phyloP scores from a whole-genome alignment of 345 rosid genomes.

The Melaleuca quinquenervia region DNA sequence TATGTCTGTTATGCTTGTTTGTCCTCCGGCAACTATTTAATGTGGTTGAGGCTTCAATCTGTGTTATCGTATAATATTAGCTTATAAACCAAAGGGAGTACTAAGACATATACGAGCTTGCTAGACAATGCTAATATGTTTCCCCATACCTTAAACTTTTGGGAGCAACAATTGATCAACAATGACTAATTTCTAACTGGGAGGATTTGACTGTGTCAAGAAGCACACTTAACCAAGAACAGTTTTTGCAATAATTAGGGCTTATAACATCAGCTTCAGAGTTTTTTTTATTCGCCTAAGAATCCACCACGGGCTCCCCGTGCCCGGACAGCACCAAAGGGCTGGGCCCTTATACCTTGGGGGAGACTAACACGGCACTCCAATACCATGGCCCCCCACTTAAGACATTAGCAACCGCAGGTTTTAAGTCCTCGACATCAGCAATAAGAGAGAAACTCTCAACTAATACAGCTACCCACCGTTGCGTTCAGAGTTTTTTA shows the following conservation, averaged over 20 bases:
- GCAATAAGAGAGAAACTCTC: too few species aligned
- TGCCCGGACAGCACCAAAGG: too few species aligned
- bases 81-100: background rate
- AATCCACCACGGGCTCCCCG: too few species aligned
- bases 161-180: background rate
- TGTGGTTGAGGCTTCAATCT: background rate
- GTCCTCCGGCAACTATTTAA: background rate
- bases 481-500: background rate
- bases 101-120: background rate
- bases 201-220: background rate
- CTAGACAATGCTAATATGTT: background rate
- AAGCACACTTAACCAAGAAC: background rate
- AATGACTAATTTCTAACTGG: background rate
- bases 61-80: background rate
- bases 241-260: background rate
- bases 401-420: too few species aligned
- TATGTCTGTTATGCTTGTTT: background rate
- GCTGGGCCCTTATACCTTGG: too few species aligned
- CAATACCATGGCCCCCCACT: too few species aligned
- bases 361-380: too few species aligned
- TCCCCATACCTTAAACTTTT: background rate
- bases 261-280: background rate
- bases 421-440: too few species aligned
- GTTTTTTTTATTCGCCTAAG: too few species aligned
- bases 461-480: too few species aligned